Evolutionary conservation across 345 rosid species (phyloP).

Genomic region (Populus euphratica): DNA sequence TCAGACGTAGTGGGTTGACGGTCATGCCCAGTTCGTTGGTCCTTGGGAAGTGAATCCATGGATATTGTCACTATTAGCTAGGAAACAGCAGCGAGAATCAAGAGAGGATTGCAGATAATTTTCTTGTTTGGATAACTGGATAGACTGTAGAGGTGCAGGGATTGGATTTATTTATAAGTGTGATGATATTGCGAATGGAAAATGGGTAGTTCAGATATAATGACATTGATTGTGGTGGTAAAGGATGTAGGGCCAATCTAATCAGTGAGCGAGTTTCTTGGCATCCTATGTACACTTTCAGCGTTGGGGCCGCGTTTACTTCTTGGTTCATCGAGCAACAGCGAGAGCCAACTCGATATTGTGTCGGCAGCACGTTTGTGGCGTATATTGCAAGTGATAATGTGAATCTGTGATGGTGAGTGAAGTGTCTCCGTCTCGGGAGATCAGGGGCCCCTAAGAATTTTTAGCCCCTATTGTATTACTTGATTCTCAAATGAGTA

Average conservation of each 20-base stretch:
- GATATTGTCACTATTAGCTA: neutral
- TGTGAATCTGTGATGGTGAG: neutral
- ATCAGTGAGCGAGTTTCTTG: neutral
- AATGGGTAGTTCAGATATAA: neutral
- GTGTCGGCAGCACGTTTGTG: neutral
- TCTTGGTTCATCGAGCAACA: neutral
- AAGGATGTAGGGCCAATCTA: neutral
- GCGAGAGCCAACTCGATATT: neutral
- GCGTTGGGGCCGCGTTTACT: neutral
- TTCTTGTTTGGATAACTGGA: neutral
- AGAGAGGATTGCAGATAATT: neutral
- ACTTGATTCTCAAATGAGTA: neutral
- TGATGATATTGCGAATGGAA: neutral
- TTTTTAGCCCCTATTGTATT: neutral
- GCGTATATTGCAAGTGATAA: neutral
- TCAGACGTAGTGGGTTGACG: conserved; percentile 44
- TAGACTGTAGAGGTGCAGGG: neutral
- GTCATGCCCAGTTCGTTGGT: conserved; percentile 21
- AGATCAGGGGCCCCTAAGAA: neutral
- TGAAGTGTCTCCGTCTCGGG: neutral
- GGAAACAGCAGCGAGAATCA: neutral
- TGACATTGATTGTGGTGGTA: neutral
- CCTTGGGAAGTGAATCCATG: conserved; percentile 19
- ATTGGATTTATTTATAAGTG: neutral
- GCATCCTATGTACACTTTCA: neutral